phyloP scores from a whole-genome alignment of 306 rosid species.

The Trifolium repens region DNA sequence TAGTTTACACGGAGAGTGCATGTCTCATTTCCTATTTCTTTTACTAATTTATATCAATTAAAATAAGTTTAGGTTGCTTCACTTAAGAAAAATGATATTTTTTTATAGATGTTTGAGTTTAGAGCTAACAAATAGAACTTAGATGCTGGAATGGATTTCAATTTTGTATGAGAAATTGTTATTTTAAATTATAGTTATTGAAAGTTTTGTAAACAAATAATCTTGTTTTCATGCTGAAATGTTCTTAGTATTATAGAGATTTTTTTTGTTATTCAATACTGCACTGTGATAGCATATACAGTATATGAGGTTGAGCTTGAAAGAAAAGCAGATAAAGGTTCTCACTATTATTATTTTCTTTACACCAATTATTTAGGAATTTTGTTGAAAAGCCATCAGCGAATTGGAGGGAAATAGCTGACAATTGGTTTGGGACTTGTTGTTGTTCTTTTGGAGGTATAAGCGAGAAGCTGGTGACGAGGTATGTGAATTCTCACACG shows the following conservation, averaged over 20 bases:
- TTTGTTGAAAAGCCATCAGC: constrained; percentile 95
- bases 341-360: constrained; percentile 26
- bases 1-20: not conserved
- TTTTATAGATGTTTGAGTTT: not conserved
- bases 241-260: not conserved
- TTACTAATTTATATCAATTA: not conserved
- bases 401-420: constrained; percentile 95
- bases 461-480: constrained; percentile 86
- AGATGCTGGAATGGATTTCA: not conserved
- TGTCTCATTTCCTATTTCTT: not conserved
- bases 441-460: constrained; percentile 92
- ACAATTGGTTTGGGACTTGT: constrained; percentile 93
- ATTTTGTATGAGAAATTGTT: not conserved
- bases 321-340: not conserved
- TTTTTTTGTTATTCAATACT: not conserved
- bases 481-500: constrained; percentile 63
- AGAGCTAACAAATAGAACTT: not conserved
- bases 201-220: not conserved
- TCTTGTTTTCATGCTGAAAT: not conserved
- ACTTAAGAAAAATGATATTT: not conserved
- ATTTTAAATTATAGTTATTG: not conserved
- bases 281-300: not conserved
- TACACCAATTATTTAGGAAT: constrained; percentile 49
- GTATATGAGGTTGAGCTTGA: not conserved
- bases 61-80: not conserved